Evolutionary conservation across 495 filamentous ascomycete species (phyloP).

Genomic region (Penicillium salamii): DNA sequence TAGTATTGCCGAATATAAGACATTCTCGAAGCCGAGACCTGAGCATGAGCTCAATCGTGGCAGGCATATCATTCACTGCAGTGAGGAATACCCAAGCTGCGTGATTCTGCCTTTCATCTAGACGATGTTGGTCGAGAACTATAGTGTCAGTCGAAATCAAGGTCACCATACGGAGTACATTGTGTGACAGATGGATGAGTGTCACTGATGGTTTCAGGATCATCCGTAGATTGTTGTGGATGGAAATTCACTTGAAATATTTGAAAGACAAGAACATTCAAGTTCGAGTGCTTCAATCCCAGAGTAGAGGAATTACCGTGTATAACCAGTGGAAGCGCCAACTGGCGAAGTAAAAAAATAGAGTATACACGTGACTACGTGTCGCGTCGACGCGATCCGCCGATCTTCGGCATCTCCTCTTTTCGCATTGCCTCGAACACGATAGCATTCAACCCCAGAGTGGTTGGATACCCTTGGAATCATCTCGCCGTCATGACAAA

Average conservation of each 20-base stretch:
- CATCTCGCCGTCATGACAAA: conserved; percentile 15
- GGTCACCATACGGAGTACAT: too few relatives aligned
- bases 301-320: too few relatives aligned
- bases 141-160: too few relatives aligned
- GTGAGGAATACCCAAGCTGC: conserved; percentile 30
- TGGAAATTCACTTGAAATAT: too few relatives aligned
- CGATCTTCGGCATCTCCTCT: not conserved
- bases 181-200: too few relatives aligned
- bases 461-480: not conserved
- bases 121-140: not conserved
- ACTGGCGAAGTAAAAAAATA: too few relatives aligned
- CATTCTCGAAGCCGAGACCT: conserved; percentile 28
- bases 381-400: conserved; percentile 24
- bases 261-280: too few relatives aligned
- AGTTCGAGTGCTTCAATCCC: too few relatives aligned
- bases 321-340: too few relatives aligned
- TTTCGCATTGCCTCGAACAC: not conserved
- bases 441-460: too few relatives aligned
- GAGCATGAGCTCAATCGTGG: conserved; percentile 35
- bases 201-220: too few relatives aligned
- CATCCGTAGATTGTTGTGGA: too few relatives aligned
- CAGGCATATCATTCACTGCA: conserved; percentile 28
- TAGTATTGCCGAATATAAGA: conserved; percentile 32
- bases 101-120: conserved; percentile 37
- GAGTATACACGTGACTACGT: conserved; percentile 22